A percentile compares a stretch with the other conserved stretches of the same genome.
Conservation (phyloP, 1,284 basidiomycete genomes). For the Acaromyces ingoldii region DNA sequence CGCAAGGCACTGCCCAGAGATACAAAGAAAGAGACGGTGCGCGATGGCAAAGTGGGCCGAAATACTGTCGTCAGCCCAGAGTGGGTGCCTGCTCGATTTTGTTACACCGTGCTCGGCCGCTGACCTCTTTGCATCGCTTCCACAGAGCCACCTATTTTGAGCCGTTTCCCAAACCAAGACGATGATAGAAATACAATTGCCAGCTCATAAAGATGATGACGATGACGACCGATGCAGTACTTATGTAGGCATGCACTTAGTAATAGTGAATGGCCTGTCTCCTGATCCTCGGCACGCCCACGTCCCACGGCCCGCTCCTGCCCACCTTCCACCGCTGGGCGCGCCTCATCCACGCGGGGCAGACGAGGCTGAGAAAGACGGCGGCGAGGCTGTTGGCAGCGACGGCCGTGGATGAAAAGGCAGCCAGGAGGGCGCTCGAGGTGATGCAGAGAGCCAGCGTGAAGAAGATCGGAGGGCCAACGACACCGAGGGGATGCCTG, state of each 20-base stretch:
- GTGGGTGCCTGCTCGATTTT: conserved; percentile 19
- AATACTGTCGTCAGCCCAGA: conserved; percentile 32
- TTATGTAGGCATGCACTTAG: no score
- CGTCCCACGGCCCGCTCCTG: conserved; percentile 40
- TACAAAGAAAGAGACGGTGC: conserved; percentile 23
- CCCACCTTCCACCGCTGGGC: conserved; percentile 38
- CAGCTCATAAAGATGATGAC: no score
- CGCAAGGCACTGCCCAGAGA: conserved; percentile 54
- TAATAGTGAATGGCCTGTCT: no score
- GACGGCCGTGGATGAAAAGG: conserved; percentile 2
- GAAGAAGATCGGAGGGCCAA: neutral
- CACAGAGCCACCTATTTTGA: conserved; percentile 3
- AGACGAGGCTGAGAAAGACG: conserved; percentile 19
- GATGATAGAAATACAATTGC: no score
- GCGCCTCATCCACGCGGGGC: conserved; percentile 33
- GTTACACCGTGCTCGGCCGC: neutral
- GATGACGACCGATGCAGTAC: no score
- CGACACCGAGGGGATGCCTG: neutral
- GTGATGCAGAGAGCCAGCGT: neutral
- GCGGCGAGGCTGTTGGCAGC: conserved; percentile 4
- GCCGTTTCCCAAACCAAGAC: neutral
- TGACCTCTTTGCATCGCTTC: no score
- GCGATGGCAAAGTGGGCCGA: conserved; percentile 26
- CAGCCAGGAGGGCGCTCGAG: neutral
- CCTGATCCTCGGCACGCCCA: neutral